Evolutionary conservation across 345 rosid genomes (phyloP).

Genomic region (rapeseed (Brassica napus)): DNA sequence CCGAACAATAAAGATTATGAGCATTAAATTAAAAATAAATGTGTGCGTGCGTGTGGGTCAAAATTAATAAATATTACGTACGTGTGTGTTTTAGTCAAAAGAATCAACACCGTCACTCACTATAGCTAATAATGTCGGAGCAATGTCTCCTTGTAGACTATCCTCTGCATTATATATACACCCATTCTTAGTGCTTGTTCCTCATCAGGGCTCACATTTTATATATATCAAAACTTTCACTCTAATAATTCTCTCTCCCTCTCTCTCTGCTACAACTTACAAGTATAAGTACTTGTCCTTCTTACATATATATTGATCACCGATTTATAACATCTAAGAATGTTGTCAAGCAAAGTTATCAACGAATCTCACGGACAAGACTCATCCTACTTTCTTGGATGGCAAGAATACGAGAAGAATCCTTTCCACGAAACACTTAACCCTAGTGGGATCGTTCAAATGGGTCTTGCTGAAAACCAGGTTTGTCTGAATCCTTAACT

Average conservation of each 20-base stretch:
- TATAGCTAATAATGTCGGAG: constrained; percentile 36
- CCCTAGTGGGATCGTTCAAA: constrained; percentile 78
- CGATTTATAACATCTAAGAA: constrained; percentile 13
- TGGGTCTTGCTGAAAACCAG: constrained; percentile 97
- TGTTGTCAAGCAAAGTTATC: constrained; percentile 71
- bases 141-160: constrained; percentile 14
- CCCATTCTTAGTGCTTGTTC: constrained; percentile 23
- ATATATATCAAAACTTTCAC: not conserved
- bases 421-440: constrained; percentile 60
- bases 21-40: constrained; percentile 8
- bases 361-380: constrained; percentile 73
- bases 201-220: constrained; percentile 41
- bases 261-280: constrained; percentile 4
- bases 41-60: constrained; percentile 31
- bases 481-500: constrained; percentile 38
- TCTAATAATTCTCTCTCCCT: not conserved
- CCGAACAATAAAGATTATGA: constrained; percentile 10
- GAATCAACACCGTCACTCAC: constrained; percentile 44
- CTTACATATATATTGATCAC: not conserved
- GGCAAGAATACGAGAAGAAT: constrained; percentile 71
- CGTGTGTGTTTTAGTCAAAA: constrained; percentile 40
- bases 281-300: constrained; percentile 10
- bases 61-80: constrained; percentile 16
- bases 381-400: constrained; percentile 84
- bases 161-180: constrained; percentile 19